Percentiles rank a stretch among this genome's conserved stretches.
Evolutionary conservation across 1,284 basidiomycete genomes (phyloP).

Genomic region (Meripilus lineatus): DNA sequence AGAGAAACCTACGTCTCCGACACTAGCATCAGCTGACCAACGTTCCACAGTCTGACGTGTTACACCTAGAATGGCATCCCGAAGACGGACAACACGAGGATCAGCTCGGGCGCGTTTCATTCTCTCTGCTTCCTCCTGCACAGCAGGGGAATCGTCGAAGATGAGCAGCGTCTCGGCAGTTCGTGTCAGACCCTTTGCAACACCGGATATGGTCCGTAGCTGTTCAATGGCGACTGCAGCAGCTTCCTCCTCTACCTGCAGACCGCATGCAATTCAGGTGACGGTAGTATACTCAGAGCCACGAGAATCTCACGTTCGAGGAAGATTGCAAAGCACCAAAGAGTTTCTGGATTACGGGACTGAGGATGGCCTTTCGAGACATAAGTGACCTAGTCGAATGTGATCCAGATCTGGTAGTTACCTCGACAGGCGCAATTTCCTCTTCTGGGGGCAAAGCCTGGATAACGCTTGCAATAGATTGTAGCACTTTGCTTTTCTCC

Average conservation of each 20-base stretch:
- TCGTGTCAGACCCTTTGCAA: slow-evolving; percentile 80
- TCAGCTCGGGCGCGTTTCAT: slow-evolving; percentile 63
- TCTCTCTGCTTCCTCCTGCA: slow-evolving; percentile 43
- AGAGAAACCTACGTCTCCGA: slow-evolving; percentile 58
- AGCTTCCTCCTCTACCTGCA: slow-evolving; percentile 66
- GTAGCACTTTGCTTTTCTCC: slow-evolving; percentile 84
- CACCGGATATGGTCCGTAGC: slow-evolving; percentile 74
- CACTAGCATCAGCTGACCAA: slow-evolving; percentile 73
- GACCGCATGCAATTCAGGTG: slow-evolving; percentile 8
- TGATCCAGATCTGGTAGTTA: slow-evolving; percentile 22
- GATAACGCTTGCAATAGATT: slow-evolving; percentile 87
- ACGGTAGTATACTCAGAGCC: slow-evolving; percentile 4
- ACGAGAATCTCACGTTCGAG: slow-evolving; percentile 36
- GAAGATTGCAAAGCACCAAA: slow-evolving; percentile 53
- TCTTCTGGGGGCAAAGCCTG: slow-evolving; percentile 78
- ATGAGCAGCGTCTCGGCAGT: slow-evolving; percentile 65
- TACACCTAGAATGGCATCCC: slow-evolving; percentile 57
- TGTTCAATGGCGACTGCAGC: slow-evolving; percentile 57
- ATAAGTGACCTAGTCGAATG: slow-evolving; percentile 5
- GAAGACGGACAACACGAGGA: slow-evolving; percentile 53
- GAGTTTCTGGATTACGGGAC: slow-evolving; percentile 70
- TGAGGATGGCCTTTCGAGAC: slow-evolving; percentile 61
- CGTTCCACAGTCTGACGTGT: slow-evolving; percentile 60
- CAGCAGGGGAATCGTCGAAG: slow-evolving; percentile 52
- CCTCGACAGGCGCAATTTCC: slow-evolving; percentile 76